These are phyloP conservation scores for Mallotus japonicus DNA, from an alignment of 441 rosid genomes.

Conservation along the genomic window DNA sequence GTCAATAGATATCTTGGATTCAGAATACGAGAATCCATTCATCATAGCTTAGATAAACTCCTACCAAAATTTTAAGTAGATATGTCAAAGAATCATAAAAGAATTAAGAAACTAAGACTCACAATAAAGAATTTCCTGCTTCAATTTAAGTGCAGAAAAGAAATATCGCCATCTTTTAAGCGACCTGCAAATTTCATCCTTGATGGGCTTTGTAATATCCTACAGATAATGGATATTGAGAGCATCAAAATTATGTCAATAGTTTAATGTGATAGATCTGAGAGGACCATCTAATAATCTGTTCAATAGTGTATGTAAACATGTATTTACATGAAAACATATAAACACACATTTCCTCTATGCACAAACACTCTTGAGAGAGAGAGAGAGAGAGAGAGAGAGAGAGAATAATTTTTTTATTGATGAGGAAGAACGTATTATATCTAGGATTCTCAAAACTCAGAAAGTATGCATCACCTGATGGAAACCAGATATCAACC, in stretches of 20 bases:
- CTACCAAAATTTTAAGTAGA: not conserved
- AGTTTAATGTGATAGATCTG: not conserved
- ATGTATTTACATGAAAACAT: not conserved
- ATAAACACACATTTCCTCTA: too few relatives aligned
- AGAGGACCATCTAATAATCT: not conserved
- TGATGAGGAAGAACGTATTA: not conserved
- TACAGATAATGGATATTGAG: constrained; percentile 24
- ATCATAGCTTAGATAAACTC: not conserved
- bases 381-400: constrained; percentile 7
- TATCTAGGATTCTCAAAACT: not conserved
- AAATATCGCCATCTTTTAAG: constrained; percentile 81
- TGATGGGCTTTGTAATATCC: constrained; percentile 88
- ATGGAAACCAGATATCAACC: constrained; percentile 92
- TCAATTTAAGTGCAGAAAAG: constrained; percentile 81
- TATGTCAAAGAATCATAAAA: constrained; percentile 2
- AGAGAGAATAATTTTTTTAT: not conserved
- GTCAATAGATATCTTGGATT: not conserved
- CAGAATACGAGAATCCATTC: too few relatives aligned
- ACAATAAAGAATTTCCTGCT: constrained; percentile 94
- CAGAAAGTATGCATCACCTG: constrained; percentile 53
- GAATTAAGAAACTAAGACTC: constrained; percentile 34
- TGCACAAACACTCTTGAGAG: not conserved
- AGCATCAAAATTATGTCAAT: not conserved
- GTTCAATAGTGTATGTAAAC: constrained; percentile 6
- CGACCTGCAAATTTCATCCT: constrained; percentile 72